Evolutionary conservation across 2,329 filamentous ascomycete species (phyloP), one percentile per base, ranked within the genome.

Genomic region (Colletotrichum sp.): DNA sequence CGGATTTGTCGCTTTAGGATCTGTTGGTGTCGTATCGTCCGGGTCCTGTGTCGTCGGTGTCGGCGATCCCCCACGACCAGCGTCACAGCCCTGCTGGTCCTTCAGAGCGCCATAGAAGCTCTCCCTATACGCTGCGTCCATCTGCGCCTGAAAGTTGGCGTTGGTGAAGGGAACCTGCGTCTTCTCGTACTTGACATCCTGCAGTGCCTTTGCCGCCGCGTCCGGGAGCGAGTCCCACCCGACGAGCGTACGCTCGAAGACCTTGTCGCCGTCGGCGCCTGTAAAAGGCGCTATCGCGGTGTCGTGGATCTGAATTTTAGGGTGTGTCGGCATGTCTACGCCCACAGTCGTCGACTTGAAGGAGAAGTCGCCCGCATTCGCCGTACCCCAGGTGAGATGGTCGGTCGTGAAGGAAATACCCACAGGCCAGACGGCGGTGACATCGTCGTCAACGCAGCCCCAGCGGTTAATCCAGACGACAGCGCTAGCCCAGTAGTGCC

Each of bases 401-500:
- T 70, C 67, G 2, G 26, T 34, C 1, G 67, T 70, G 15, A 24
- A 70, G 13, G 67, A 70, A 15, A 70, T 21, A 13, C 55, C 67
- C 13, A 34, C 57, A 12, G 67, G 67, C 67, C 36, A 52, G 3
- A 63, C 9, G 13, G 67, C 7, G 1, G 57, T 26, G 1, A 13
- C 5, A 26, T 70, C 57, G 13, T 48, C 57, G 13, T 13, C 18
- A 2, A 28, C 26, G 39, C 67, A 70, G 1, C 67, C 57, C 67
- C 26, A 63, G 24, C n/a, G 26, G 26, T 70, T 48, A 4, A 63
- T n/a, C 67, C 67, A 70, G 6, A 70, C 57, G 4, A 70, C 57
- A 7, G 24, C n/a, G 9, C 67, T 63, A 13, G 67, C 67, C 67
- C 36, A 70, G 57, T 70, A 70, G 28, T 70, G 24, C 7, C 34